Evolutionary conservation across 495 filamentous ascomycete species (phyloP), one percentile per base, ranked within the genome.

Genomic region (Thozetella sp.): DNA sequence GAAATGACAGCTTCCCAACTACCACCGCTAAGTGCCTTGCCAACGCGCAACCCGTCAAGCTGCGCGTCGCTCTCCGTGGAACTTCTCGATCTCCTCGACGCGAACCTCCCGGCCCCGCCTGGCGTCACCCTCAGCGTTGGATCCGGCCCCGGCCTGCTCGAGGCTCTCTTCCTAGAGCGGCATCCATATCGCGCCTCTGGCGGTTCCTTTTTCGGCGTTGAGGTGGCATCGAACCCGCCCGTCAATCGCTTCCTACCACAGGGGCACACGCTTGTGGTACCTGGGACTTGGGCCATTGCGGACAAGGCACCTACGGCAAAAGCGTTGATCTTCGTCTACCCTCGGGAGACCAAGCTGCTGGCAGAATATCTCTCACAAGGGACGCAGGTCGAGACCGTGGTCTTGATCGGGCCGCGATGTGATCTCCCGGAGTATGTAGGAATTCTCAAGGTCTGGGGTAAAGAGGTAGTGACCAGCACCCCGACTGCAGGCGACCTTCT

Each of bases 371-470:
- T 69, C 54, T 27, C 34, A 11, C 25, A 12, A 1, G 45, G 52
- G 23, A 30, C 20, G n/a, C 17, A 17, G 23, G 55, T 66, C 12
- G 13, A 37, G 30, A 59, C 67, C 9, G 67, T 57, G 2, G 59
- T 69, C n/a, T 69, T 64, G 67, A 63, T 69, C 45, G 67, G 67
- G 25, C 67, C 67, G 2, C 53, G 37, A 52, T 64, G 62, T 54
- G 67, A 69, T 61, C 10, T 58, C 12, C 55, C 60, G 26, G 62
- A 60, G 27, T 67, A 65, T 60, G 37, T 25, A 0, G 11, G 6
- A 17, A 40, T 45, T 2, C 37, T 69, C 46, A 25, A 34, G 57
- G 56, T 25, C 2, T 65, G 61, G 60, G 62, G 57, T 19, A 20
- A 50, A 34, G 59, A 37, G 24, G 55, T n/a, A n/a, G n/a, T n/a